A percentile compares a stretch with the other conserved stretches of the same genome.
Evolutionary conservation across 495 filamentous ascomycete genomes (phyloP).

Genomic region (Usnea hakonensis): DNA sequence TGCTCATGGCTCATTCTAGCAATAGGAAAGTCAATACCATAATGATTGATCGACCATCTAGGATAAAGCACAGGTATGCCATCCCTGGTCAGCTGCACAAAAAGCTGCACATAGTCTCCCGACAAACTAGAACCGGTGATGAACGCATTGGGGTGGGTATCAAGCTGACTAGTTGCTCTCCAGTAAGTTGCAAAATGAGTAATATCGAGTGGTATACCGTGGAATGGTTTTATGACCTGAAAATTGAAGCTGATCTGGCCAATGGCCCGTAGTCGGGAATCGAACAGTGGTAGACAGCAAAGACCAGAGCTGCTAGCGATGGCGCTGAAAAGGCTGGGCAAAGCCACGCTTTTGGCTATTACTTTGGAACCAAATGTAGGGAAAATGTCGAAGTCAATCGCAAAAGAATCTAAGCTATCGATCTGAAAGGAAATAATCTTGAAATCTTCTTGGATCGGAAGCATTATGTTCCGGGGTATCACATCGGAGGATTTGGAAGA

Average conservation of each 20-base stretch:
- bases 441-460: conserved; percentile 93
- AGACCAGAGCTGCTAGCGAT: conserved; percentile 66
- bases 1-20: conserved; percentile 65
- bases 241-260: conserved; percentile 89
- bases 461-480: conserved; percentile 87
- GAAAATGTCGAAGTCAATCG: conserved; percentile 95
- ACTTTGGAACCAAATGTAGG: conserved; percentile 96
- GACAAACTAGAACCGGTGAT: conserved; percentile 93
- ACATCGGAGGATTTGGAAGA: conserved; percentile 93
- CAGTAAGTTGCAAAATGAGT: conserved; percentile 98
- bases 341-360: conserved; percentile 87
- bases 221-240: conserved; percentile 94
- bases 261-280: conserved; percentile 85
- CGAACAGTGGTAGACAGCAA: conserved; percentile 82
- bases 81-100: conserved; percentile 84
- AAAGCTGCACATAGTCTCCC: conserved; percentile 85
- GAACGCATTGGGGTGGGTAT: conserved; percentile 71
- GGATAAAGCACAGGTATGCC: conserved; percentile 81
- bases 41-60: conserved; percentile 66
- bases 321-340: conserved; percentile 75
- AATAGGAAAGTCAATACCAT: conserved; percentile 74
- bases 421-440: conserved; percentile 90
- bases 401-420: conserved; percentile 83
- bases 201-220: conserved; percentile 88
- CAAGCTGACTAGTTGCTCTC: conserved; percentile 91